Evolutionary conservation across 495 filamentous ascomycete species (phyloP).

Genomic region (Penicillium turbatum): DNA sequence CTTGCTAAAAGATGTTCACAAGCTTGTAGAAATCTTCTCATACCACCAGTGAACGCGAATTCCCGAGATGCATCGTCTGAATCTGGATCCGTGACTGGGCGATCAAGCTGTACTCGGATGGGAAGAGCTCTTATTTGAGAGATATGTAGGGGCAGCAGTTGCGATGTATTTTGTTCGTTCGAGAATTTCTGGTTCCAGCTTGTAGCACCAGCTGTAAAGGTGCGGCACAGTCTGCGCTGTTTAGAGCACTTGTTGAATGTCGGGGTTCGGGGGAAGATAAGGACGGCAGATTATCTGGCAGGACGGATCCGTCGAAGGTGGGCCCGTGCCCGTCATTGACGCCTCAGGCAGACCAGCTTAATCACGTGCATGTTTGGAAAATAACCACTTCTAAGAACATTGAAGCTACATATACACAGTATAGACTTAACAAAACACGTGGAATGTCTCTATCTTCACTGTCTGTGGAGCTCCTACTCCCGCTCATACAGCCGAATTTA

Average conservation of each 20-base stretch:
- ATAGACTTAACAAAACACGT: too few species aligned
- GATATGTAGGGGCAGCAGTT: background rate
- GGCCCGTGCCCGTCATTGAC: background rate
- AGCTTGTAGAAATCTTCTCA: background rate
- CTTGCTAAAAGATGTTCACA: background rate
- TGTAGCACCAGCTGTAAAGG: background rate
- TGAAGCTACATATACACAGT: background rate
- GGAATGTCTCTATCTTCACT: too few species aligned
- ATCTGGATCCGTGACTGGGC: background rate
- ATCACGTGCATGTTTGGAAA: background rate
- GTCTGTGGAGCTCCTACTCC: too few species aligned
- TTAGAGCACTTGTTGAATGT: background rate
- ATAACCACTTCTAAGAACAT: too few species aligned
- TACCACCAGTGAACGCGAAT: background rate
- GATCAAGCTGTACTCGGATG: background rate
- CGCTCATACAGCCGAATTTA: too few species aligned
- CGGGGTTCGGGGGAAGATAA: slow-evolving; percentile 18
- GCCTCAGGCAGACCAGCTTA: slow-evolving; percentile 4
- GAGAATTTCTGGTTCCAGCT: background rate
- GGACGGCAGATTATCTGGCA: slow-evolving; percentile 16
- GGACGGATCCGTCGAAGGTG: slow-evolving; percentile 4
- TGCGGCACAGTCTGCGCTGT: background rate
- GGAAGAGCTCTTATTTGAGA: background rate
- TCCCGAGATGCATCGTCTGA: background rate
- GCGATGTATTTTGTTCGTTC: background rate